Evolutionary conservation across 345 rosid species (phyloP), one percentile per base, ranked within the genome.

Genomic region (Lagerstroemia speciosa): DNA sequence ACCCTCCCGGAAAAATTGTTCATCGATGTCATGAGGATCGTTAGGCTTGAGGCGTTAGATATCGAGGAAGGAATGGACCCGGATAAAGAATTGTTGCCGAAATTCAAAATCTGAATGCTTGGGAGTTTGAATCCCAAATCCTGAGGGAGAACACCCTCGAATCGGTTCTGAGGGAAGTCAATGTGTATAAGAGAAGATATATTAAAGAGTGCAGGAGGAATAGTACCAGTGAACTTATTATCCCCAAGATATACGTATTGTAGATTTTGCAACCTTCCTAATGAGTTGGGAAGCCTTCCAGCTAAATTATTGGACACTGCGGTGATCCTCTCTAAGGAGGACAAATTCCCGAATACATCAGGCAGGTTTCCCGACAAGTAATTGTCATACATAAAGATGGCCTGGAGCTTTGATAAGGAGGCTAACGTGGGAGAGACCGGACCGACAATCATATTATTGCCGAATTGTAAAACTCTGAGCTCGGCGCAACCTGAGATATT

Each of bases 1-100:
- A 76, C 62, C 16, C 45, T 62, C 3, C 58, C 72, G 15, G 22
- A 37, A 22, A 80, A 52, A 14, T 64, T 72, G 71, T 77, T 75
- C 1, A 0, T 12, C 4, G 0, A 11, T 15, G 68, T 33, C 30
- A 17, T 11, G 7, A 80, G 0, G 1, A 0, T 1, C 6, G 37
- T 11, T 2, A 77, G 69, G 5, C 20, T 40, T 6, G 81, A 68
- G 19, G 71, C 77, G 67, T 77, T 75, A 20, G 71, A 62, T 37
- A 77, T 26, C 8, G 81, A 74, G 5, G 58, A 5, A 12, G 77
- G 79, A 50, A 77, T 69, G 1, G 62, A 3, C 5, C 75, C 77
- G 12, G 19, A 17, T n/a, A 69, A 70, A 3, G 33, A 3, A 26
- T 74, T 58, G 0, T 1, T 0, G 0, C 15, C 24, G 5, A 77